Evolutionary conservation across 805 yeast genomes (phyloP).

Genomic region (Millerago galiae): DNA sequence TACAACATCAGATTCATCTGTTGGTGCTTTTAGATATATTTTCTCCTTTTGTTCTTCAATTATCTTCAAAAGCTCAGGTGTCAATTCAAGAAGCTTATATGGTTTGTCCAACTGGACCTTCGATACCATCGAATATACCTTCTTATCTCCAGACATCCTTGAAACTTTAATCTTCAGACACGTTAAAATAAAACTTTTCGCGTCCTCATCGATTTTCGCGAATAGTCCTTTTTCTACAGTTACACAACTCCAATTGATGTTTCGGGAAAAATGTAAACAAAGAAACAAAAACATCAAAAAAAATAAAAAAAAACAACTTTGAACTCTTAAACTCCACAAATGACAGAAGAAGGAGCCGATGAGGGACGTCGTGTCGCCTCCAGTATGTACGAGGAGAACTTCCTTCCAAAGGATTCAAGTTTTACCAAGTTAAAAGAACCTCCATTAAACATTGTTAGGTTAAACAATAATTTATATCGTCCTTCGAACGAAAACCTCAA

Average conservation of each 20-base stretch:
- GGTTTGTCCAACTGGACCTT: slow-evolving; percentile 21
- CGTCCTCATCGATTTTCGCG: too few species aligned
- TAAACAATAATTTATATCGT: slow-evolving; percentile 16
- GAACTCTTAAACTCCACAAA: neutral
- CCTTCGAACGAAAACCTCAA: slow-evolving; percentile 14
- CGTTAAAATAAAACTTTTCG: neutral
- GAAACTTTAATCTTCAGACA: neutral
- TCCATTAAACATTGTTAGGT: slow-evolving; percentile 16
- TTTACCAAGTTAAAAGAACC: slow-evolving; percentile 13
- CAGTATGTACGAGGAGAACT: slow-evolving; percentile 20
- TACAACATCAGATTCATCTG: slow-evolving; percentile 39
- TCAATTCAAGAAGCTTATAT: slow-evolving; percentile 46
- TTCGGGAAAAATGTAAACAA: slow-evolving; percentile 2
- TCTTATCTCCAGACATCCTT: neutral
- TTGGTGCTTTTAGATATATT: slow-evolving; percentile 26
- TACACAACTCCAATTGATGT: neutral
- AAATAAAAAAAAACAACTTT: neutral
- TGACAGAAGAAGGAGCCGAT: neutral
- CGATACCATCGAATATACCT: slow-evolving; percentile 3
- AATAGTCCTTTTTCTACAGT: too few species aligned
- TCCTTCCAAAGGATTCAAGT: slow-evolving; percentile 5
- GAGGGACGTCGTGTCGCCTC: slow-evolving; percentile 18
- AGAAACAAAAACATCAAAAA: neutral
- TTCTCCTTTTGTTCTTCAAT: slow-evolving; percentile 24
- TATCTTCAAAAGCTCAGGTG: slow-evolving; percentile 39